Percentiles rank a stretch among this genome's conserved stretches.
Conservation (phyloP, 768 basidiomycete species). For the Daedalea quercina region DNA sequence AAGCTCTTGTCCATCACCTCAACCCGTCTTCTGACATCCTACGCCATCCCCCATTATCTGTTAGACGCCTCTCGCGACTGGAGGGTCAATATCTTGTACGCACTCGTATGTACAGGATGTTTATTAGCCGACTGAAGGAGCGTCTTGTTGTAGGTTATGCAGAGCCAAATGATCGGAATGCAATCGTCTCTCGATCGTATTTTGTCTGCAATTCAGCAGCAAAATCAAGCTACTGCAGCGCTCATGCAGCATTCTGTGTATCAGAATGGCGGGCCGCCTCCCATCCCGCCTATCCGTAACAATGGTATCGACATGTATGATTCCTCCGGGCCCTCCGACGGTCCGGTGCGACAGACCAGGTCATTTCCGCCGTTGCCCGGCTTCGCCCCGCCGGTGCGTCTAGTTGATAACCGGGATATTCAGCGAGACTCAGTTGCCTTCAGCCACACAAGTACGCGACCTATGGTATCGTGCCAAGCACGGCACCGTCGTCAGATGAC, state of each 20-base stretch:
- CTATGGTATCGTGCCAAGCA: slow-evolving; percentile 83
- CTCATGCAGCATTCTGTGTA: slow-evolving; percentile 22
- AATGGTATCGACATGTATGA: slow-evolving; percentile 24
- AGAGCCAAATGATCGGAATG: slow-evolving; percentile 94
- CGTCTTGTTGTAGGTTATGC: slow-evolving; percentile 57
- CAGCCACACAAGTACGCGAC: slow-evolving; percentile 88
- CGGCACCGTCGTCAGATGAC: slow-evolving; percentile 82
- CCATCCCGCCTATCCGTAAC: slow-evolving; percentile 11
- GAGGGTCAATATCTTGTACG: slow-evolving; percentile 81
- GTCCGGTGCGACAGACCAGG: slow-evolving; percentile 20
- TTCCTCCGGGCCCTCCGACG: slow-evolving; percentile 23
- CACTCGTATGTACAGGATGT: background rate
- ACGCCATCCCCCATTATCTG: slow-evolving; percentile 12
- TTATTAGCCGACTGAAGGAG: background rate
- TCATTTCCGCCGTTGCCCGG: slow-evolving; percentile 85
- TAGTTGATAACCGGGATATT: slow-evolving; percentile 3
- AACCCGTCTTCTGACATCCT: slow-evolving; percentile 6
- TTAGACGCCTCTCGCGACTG: slow-evolving; percentile 73
- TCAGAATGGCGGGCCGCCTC: slow-evolving; percentile 7
- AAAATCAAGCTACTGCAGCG: slow-evolving; percentile 25
- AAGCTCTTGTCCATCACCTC: slow-evolving; percentile 22
- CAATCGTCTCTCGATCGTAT: slow-evolving; percentile 86
- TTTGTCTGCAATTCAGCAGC: slow-evolving; percentile 53
- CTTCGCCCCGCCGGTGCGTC: slow-evolving; percentile 79
- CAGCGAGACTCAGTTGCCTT: slow-evolving; percentile 11